These are phyloP conservation scores for Pleomassaria siparia DNA, from an alignment of 2,329 filamentous ascomycete genomes.

Conservation along the genomic window DNA sequence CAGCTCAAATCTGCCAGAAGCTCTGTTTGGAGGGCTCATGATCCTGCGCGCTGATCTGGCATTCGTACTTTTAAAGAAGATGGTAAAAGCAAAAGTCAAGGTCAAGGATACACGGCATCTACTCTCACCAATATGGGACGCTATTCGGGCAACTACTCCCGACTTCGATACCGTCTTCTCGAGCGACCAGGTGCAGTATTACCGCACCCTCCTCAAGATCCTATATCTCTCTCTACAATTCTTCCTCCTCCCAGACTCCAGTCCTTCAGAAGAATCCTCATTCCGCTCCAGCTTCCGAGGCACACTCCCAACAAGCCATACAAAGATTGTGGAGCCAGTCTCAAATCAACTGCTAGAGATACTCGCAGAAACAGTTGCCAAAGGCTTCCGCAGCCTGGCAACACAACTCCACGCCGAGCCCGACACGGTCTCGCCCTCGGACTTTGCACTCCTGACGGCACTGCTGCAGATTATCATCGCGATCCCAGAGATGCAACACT, in stretches of 20 bases:
- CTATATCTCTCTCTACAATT: conserved; percentile 80
- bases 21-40: conserved; percentile 78
- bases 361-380: conserved; percentile 74
- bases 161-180: conserved; percentile 63
- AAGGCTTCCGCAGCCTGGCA: conserved; percentile 79
- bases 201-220: conserved; percentile 79
- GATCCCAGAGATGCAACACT: conserved; percentile 71
- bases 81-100: conserved; percentile 61
- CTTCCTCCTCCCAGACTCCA: conserved; percentile 49
- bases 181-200: conserved; percentile 66
- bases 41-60: conserved; percentile 77
- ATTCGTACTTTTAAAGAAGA: conserved; percentile 77
- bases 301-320: conserved; percentile 45
- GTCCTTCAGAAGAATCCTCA: conserved; percentile 14
- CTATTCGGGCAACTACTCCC: conserved; percentile 55
- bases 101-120: conserved; percentile 56
- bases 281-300: conserved; percentile 41
- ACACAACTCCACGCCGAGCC: conserved; percentile 78
- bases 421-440: conserved; percentile 67
- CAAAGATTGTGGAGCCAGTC: conserved; percentile 34
- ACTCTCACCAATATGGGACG: conserved; percentile 62
- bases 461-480: conserved; percentile 82
- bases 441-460: conserved; percentile 84
- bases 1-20: conserved; percentile 69
- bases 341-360: conserved; percentile 67